These are phyloP conservation scores for Microsporum ferrugineum DNA, from an alignment of 2,329 filamentous ascomycete genomes.

Conservation along the genomic window DNA sequence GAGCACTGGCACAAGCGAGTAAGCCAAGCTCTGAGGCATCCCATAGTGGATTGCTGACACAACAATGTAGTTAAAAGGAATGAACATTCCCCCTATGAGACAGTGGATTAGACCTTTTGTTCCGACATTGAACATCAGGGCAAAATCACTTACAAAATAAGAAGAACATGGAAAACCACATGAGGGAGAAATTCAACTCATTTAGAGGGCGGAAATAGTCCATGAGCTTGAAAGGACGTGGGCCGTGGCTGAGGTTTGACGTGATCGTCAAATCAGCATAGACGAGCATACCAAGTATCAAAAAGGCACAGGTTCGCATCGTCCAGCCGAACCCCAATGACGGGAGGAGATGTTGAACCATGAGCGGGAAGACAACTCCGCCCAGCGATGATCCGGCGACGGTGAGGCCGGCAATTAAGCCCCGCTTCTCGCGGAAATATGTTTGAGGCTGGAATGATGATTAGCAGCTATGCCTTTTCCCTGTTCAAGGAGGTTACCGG, in stretches of 20 bases:
- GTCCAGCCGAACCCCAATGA: constrained; percentile 46
- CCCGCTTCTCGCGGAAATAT: constrained; percentile 44
- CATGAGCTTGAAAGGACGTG: constrained; percentile 33
- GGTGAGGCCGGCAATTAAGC: constrained; percentile 49
- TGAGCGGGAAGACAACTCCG: constrained; percentile 45
- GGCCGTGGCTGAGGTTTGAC: constrained; percentile 30
- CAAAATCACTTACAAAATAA: constrained; percentile 15
- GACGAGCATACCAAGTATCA: constrained; percentile 48
- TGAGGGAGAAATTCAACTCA: constrained; percentile 37
- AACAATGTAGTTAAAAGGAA: constrained; percentile 15
- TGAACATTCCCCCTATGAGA: constrained; percentile 4
- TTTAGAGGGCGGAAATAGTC: constrained; percentile 40
- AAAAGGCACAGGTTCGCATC: constrained; percentile 46
- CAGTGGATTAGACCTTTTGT: background rate
- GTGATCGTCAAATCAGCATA: constrained; percentile 44
- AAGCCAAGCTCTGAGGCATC: constrained; percentile 16
- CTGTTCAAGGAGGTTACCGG: background rate
- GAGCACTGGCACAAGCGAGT: constrained; percentile 21
- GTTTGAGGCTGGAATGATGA: constrained; percentile 34
- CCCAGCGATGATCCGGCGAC: constrained; percentile 47
- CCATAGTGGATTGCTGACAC: constrained; percentile 15
- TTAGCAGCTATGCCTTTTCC: constrained; percentile 35
- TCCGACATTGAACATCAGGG: background rate
- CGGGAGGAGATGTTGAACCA: constrained; percentile 33
- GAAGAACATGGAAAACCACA: constrained; percentile 40